These are phyloP conservation scores for Friedmanniomyces simplex DNA, from an alignment of 495 filamentous ascomycete genomes.

Conservation along the genomic window DNA sequence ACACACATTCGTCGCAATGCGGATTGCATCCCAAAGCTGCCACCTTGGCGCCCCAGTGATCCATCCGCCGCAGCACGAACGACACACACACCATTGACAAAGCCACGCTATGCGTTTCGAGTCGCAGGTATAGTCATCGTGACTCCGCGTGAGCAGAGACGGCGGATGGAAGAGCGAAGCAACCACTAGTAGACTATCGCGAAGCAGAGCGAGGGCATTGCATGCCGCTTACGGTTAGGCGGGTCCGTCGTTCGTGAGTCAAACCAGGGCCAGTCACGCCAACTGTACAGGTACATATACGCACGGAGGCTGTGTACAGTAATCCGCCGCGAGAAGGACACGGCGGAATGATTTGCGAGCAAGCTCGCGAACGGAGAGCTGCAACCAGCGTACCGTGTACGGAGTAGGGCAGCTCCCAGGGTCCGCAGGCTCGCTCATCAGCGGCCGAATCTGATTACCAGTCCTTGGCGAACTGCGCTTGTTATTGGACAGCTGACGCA, in stretches of 20 bases:
- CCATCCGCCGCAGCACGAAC: too few species aligned
- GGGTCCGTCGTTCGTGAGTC: not conserved
- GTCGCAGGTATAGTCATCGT: too few species aligned
- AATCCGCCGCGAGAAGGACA: not conserved
- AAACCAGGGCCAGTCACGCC: not conserved
- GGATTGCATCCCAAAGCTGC: too few species aligned
- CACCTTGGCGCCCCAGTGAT: too few species aligned
- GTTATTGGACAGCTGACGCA: not conserved
- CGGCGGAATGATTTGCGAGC: not conserved
- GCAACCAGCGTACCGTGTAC: not conserved
- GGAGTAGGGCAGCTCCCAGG: not conserved
- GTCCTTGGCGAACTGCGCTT: not conserved
- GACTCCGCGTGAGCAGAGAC: too few species aligned
- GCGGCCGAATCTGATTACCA: not conserved
- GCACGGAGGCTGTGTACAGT: not conserved
- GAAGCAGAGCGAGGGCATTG: not conserved
- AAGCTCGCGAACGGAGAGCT: not conserved
- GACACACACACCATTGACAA: too few species aligned
- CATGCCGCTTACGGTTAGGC: not conserved
- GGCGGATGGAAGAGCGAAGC: not conserved
- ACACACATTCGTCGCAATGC: too few species aligned
- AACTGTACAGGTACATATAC: not conserved
- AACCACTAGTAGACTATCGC: not conserved
- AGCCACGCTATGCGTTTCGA: too few species aligned
- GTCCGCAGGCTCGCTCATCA: not conserved